phyloP scores from a whole-genome alignment of 2,329 filamentous ascomycete species.

The Talaromyces sp. region DNA sequence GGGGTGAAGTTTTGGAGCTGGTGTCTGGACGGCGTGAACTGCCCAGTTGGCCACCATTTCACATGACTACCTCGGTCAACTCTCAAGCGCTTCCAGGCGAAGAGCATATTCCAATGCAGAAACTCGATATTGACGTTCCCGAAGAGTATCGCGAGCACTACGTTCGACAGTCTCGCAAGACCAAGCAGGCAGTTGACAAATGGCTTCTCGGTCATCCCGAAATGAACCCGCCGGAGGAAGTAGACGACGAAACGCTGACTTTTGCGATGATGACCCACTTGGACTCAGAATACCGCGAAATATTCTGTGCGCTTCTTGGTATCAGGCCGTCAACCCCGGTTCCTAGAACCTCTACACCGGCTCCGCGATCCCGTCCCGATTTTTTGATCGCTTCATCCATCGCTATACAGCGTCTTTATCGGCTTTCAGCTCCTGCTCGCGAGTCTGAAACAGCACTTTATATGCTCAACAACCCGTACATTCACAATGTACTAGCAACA shows the following conservation, averaged over 20 bases:
- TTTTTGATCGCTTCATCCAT: slow-evolving; percentile 70
- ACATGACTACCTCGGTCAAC: slow-evolving; percentile 57
- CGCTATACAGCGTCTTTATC: slow-evolving; percentile 80
- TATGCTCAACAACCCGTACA: slow-evolving; percentile 72
- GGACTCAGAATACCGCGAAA: slow-evolving; percentile 66
- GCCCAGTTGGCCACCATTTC: slow-evolving; percentile 84
- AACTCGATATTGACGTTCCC: slow-evolving; percentile 89
- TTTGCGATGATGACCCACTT: slow-evolving; percentile 93
- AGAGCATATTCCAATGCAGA: slow-evolving; percentile 59
- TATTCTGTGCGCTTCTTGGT: slow-evolving; percentile 76
- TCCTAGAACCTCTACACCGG: slow-evolving; percentile 58
- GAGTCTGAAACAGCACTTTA: slow-evolving; percentile 84
- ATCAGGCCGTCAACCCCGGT: slow-evolving; percentile 56
- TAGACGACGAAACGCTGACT: slow-evolving; percentile 88
- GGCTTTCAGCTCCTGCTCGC: slow-evolving; percentile 66
- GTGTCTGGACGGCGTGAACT: slow-evolving; percentile 84
- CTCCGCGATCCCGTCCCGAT: slow-evolving; percentile 62
- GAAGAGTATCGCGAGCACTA: slow-evolving; percentile 93
- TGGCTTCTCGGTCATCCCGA: slow-evolving; percentile 83
- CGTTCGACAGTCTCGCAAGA: slow-evolving; percentile 85
- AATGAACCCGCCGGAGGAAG: slow-evolving; percentile 74
- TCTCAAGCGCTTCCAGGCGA: slow-evolving; percentile 54
- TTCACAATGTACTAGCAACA: slow-evolving; percentile 83
- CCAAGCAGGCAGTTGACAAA: slow-evolving; percentile 81
- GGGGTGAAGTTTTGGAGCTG: slow-evolving; percentile 92